A percentile compares a stretch with the other conserved stretches of the same genome.
These are phyloP conservation scores for Sutorius australiensis DNA, from an alignment of 768 basidiomycete species.

Conservation along the genomic window DNA sequence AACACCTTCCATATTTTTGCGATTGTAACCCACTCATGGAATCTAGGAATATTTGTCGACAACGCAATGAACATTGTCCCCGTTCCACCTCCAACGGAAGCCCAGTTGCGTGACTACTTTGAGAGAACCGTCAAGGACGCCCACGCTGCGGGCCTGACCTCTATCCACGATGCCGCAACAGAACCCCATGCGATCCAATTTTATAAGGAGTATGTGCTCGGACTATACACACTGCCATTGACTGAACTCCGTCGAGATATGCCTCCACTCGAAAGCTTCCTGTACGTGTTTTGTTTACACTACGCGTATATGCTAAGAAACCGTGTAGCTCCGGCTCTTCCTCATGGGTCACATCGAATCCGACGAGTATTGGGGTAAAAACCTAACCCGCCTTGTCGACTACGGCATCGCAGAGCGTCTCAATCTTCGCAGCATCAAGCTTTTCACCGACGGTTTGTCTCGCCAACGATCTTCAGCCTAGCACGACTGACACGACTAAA, in stretches of 20 bases:
- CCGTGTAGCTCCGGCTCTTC: conserved; percentile 53
- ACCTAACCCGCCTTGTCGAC: conserved; percentile 54
- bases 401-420: conserved; percentile 54
- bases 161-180: conserved; percentile 78
- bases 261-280: conserved; percentile 68
- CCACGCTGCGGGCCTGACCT: conserved; percentile 76
- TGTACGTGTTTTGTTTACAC: conserved; percentile 36
- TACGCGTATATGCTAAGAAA: not conserved
- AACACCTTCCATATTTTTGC: not conserved
- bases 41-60: conserved; percentile 72
- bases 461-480: not conserved
- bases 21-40: not conserved
- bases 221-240: not conserved
- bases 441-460: conserved; percentile 67
- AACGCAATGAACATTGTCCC: conserved; percentile 80
- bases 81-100: conserved; percentile 56
- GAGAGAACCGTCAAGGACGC: conserved; percentile 64
- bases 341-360: conserved; percentile 54
- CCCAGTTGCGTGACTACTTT: conserved; percentile 58
- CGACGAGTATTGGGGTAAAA: conserved; percentile 62
- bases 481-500: conserved; percentile 23
- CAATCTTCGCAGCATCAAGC: conserved; percentile 64
- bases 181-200: conserved; percentile 52
- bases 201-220: conserved; percentile 51
- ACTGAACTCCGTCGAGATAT: conserved; percentile 43